These are phyloP conservation scores for Marasmius oreades DNA, from an alignment of 1,284 basidiomycete genomes.

Conservation along the genomic window DNA sequence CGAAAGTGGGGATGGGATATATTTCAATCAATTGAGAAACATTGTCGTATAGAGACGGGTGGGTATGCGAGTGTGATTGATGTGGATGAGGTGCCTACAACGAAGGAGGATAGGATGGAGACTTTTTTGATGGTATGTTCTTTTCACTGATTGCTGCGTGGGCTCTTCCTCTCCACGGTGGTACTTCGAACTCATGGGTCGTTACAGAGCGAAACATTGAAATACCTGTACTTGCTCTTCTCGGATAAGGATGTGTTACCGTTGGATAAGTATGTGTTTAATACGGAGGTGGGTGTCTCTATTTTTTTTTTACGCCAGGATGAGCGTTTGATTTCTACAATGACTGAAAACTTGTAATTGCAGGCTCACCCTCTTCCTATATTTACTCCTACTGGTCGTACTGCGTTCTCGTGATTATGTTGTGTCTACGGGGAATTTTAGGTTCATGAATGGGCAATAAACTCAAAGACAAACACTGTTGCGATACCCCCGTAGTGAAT, in stretches of 20 bases:
- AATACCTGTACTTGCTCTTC: slow-evolving; percentile 92
- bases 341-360: background rate
- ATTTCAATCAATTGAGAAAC: slow-evolving; percentile 85
- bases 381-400: slow-evolving; percentile 51
- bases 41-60: slow-evolving; percentile 72
- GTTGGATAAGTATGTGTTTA: slow-evolving; percentile 85
- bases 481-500: too few relatives aligned
- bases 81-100: slow-evolving; percentile 71
- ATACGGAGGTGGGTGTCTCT: slow-evolving; percentile 70
- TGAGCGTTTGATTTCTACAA: background rate
- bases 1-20: slow-evolving; percentile 87
- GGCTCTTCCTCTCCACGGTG: too few relatives aligned
- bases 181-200: too few relatives aligned
- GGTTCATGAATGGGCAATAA: too few relatives aligned
- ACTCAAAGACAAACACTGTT: too few relatives aligned
- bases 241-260: slow-evolving; percentile 72
- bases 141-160: too few relatives aligned
- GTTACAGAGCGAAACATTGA: slow-evolving; percentile 82
- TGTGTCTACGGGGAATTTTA: too few relatives aligned
- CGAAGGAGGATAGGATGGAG: slow-evolving; percentile 89
- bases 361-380: slow-evolving; percentile 70
- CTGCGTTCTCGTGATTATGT: slow-evolving; percentile 35
- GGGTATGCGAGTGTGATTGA: slow-evolving; percentile 87
- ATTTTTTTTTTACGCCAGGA: too few relatives aligned
- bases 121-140: slow-evolving; percentile 82